Conservation (phyloP, 1,284 basidiomycete species). For the Pseudozyma tsukubaensis region DNA sequence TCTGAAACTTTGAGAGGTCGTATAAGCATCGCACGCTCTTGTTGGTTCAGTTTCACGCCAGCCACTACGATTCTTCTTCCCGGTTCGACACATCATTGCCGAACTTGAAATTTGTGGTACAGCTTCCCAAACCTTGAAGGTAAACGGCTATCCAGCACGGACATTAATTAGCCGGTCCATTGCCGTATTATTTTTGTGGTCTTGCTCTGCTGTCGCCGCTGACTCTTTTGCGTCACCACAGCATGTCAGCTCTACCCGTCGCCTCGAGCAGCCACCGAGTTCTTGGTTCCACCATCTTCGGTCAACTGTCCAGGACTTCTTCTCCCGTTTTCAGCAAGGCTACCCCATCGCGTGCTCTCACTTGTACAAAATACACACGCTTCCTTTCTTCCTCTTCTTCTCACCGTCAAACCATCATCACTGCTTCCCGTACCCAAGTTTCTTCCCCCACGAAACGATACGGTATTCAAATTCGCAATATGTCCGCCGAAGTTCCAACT, state of each 20-base stretch:
- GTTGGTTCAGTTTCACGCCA: no score
- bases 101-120: not conserved
- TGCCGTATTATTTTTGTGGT: not conserved
- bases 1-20: no score
- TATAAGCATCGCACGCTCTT: no score
- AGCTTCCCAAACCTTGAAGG: not conserved
- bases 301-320: no score
- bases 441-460: not conserved
- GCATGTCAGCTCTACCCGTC: slow-evolving; percentile 21
- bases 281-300: no score
- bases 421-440: not conserved
- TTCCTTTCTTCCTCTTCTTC: slow-evolving; percentile 5
- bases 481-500: slow-evolving; percentile 44
- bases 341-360: no score
- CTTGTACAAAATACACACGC: not conserved
- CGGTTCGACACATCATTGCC: no score
- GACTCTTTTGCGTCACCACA: slow-evolving; percentile 8
- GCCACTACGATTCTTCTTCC: no score
- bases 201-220: not conserved
- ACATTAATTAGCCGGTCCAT: slow-evolving; percentile 30
- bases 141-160: slow-evolving; percentile 39
- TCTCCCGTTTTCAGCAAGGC: no score
- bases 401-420: not conserved
- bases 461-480: slow-evolving; percentile 12
- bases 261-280: not conserved